Percentiles rank a stretch among this genome's conserved stretches.
phyloP scores from a whole-genome alignment of 495 filamentous ascomycete species.

The Lasiosphaeria miniovina region DNA sequence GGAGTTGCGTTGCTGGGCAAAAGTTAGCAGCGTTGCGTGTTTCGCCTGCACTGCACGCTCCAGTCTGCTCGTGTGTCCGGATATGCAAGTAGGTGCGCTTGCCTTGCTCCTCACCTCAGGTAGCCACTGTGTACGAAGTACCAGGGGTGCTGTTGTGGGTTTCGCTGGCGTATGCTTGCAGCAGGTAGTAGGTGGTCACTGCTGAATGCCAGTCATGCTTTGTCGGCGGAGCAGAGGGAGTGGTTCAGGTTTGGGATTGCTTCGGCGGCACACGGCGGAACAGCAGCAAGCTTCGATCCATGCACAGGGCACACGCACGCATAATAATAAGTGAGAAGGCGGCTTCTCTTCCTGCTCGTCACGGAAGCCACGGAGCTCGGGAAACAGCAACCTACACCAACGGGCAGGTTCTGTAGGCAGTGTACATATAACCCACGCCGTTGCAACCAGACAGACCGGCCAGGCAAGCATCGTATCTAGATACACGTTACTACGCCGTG shows the following conservation, averaged over 20 bases:
- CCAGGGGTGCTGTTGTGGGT: slow-evolving; percentile 4
- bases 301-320: no score
- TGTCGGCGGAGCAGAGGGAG: slow-evolving; percentile 13
- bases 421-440: no score
- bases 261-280: slow-evolving; percentile 16
- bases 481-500: no score
- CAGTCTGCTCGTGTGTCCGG: background rate
- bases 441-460: no score
- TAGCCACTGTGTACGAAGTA: slow-evolving; percentile 4
- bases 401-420: no score
- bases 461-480: no score
- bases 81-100: background rate
- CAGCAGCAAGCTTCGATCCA: background rate
- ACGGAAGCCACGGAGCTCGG: no score
- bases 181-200: slow-evolving; percentile 10
- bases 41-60: slow-evolving; percentile 15
- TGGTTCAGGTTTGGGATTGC: slow-evolving; percentile 3
- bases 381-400: no score
- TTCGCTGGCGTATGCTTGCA: background rate
- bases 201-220: slow-evolving; percentile 15
- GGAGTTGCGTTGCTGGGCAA: background rate
- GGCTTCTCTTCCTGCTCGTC: no score
- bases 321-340: no score
- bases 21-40: slow-evolving; percentile 18
- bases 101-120: slow-evolving; percentile 5